Evolutionary conservation across 2,329 filamentous ascomycete species (phyloP).

Genomic region (Pseudocercospora musae): DNA sequence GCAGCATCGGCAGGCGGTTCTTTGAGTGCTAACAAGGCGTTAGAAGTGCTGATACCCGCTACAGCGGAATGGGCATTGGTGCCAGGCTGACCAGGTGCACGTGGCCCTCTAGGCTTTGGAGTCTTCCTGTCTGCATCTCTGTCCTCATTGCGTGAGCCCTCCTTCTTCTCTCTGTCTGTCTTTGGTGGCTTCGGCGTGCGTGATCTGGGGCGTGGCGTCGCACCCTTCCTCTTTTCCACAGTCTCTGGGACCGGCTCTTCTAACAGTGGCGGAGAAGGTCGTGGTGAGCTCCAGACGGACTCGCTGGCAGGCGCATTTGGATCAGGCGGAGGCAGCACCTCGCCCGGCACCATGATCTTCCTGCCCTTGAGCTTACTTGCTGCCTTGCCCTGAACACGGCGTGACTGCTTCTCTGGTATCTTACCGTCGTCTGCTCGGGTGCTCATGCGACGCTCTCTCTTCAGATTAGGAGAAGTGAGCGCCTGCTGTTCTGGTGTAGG

Average conservation of each 20-base stretch:
- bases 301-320: slow-evolving; percentile 39
- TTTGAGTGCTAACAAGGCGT: slow-evolving; percentile 56
- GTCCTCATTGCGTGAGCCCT: slow-evolving; percentile 21
- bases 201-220: slow-evolving; percentile 30
- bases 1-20: slow-evolving; percentile 59
- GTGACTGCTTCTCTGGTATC: slow-evolving; percentile 24
- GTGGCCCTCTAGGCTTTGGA: slow-evolving; percentile 42
- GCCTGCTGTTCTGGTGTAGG: slow-evolving; percentile 48
- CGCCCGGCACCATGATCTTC: slow-evolving; percentile 44
- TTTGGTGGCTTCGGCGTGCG: slow-evolving; percentile 39
- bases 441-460: slow-evolving; percentile 32
- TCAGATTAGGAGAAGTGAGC: slow-evolving; percentile 35
- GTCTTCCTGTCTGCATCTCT: slow-evolving; percentile 37
- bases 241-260: slow-evolving; percentile 27
- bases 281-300: slow-evolving; percentile 39
- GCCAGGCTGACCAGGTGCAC: slow-evolving; percentile 46
- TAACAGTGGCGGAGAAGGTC: slow-evolving; percentile 32
- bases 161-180: slow-evolving; percentile 34
- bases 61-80: slow-evolving; percentile 54
- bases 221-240: slow-evolving; percentile 17
- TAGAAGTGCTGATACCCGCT: slow-evolving; percentile 59
- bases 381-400: slow-evolving; percentile 31
- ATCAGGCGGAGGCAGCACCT: slow-evolving; percentile 45
- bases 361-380: slow-evolving; percentile 34
- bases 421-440: slow-evolving; percentile 27